phyloP scores from a whole-genome alignment of 805 yeast species.

The Metschnikowia kunwiensis region DNA sequence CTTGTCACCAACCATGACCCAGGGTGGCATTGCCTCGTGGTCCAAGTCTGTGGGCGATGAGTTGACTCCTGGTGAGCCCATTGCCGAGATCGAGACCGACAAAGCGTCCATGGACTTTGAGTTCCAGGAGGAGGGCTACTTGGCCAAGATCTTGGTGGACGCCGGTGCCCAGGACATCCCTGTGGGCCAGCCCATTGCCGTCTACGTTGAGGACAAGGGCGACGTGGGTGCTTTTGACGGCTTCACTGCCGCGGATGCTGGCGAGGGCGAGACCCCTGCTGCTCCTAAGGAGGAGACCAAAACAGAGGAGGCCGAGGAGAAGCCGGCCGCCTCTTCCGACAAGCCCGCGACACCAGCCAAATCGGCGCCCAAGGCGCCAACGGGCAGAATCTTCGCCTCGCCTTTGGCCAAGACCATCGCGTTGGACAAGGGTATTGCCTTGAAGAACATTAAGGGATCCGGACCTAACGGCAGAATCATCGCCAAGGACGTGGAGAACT shows the following conservation, averaged over 20 bases:
- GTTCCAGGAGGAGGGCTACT: conserved; percentile 93
- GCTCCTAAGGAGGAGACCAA: conserved; percentile 39
- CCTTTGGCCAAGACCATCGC: conserved; percentile 94
- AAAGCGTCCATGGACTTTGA: conserved; percentile 98
- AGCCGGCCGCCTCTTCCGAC: conserved; percentile 21
- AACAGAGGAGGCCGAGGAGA: conserved; percentile 24
- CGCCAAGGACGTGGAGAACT: conserved; percentile 83
- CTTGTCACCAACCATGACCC: conserved; percentile 98
- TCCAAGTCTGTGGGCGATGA: conserved; percentile 84
- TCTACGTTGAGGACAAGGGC: conserved; percentile 80
- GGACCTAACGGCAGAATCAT: conserved; percentile 96
- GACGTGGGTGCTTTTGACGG: conserved; percentile 87
- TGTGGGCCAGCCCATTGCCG: conserved; percentile 95
- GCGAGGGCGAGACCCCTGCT: conserved; percentile 45
- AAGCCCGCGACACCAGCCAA: conserved; percentile 29
- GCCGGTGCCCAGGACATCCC: conserved; percentile 88
- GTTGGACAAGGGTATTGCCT: conserved; percentile 83
- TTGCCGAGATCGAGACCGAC: conserved; percentile 97
- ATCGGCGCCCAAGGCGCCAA: conserved; percentile 37
- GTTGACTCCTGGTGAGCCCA: conserved; percentile 86
- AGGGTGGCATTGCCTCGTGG: conserved; percentile 91
- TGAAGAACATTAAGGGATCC: conserved; percentile 81
- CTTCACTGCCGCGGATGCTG: conserved; percentile 82
- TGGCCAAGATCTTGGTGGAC: conserved; percentile 81
- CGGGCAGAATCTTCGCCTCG: conserved; percentile 83